A percentile compares a stretch with the other conserved stretches of the same genome.
These are phyloP conservation scores for Gossypium turneri DNA, from an alignment of 345 rosid genomes.

Conservation along the genomic window DNA sequence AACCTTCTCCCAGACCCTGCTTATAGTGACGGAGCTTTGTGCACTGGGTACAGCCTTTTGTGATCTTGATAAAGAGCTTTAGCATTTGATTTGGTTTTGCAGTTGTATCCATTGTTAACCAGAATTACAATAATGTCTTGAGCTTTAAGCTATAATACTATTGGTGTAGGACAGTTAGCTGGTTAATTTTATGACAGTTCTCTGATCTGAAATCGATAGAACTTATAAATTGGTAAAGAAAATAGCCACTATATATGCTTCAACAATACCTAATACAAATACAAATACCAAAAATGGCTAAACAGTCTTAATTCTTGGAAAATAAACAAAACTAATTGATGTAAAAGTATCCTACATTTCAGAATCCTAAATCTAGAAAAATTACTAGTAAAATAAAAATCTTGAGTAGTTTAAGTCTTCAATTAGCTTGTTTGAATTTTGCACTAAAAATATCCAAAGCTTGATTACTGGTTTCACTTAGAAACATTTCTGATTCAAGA, in stretches of 20 bases:
- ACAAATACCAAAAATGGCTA: background rate
- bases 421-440: background rate
- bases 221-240: background rate
- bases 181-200: background rate
- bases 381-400: background rate
- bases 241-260: background rate
- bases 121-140: background rate
- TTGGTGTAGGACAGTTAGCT: background rate
- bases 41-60: background rate
- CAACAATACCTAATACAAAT: background rate
- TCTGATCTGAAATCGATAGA: background rate
- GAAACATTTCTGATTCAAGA: background rate
- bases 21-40: background rate
- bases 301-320: background rate
- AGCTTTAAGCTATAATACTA: background rate
- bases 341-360: background rate
- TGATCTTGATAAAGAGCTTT: background rate
- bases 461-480: background rate
- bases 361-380: background rate
- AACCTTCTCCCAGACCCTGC: background rate
- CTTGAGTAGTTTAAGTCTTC: background rate
- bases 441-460: background rate
- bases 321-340: background rate
- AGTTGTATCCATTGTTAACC: background rate
- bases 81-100: background rate